These are phyloP conservation scores for Fraxinus platypoda DNA, from an alignment of 305 asterid genomes.

Conservation along the genomic window DNA sequence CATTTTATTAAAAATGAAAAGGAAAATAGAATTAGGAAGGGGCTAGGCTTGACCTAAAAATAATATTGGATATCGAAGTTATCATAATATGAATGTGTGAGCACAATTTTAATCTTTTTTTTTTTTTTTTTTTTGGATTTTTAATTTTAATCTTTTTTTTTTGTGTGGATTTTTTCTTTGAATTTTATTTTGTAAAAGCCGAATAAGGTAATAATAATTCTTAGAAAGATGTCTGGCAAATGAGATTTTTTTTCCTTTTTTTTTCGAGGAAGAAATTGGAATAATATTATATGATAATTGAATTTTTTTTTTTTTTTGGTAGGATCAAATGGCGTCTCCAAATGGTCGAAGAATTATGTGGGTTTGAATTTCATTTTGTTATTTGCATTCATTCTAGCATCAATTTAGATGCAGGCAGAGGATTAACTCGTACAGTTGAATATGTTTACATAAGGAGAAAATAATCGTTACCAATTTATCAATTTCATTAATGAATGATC, in stretches of 20 bases:
- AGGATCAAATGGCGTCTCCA: constrained; percentile 31
- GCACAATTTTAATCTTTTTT: background rate
- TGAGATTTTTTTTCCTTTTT: no score
- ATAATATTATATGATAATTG: no score
- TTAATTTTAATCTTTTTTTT: no score
- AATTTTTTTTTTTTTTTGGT: background rate
- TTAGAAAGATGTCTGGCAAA: no score
- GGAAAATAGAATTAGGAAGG: background rate
- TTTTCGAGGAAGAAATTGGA: background rate
- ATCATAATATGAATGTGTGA: background rate
- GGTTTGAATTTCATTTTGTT: constrained; percentile 9
- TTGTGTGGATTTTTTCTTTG: background rate
- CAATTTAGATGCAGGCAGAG: background rate
- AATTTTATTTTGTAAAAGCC: background rate
- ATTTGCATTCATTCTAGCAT: constrained; percentile 11
- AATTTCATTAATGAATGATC: background rate
- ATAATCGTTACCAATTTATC: background rate
- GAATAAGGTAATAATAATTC: background rate
- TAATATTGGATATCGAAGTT: background rate
- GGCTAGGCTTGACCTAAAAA: background rate
- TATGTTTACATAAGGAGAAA: no score
- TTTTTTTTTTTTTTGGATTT: no score
- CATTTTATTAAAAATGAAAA: background rate
- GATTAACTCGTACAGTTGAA: background rate
- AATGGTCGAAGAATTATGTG: constrained; percentile 25